These are phyloP conservation scores for Schoenoplectus triqueter DNA, from an alignment of 202 grass and related monocot species.

Conservation along the genomic window DNA sequence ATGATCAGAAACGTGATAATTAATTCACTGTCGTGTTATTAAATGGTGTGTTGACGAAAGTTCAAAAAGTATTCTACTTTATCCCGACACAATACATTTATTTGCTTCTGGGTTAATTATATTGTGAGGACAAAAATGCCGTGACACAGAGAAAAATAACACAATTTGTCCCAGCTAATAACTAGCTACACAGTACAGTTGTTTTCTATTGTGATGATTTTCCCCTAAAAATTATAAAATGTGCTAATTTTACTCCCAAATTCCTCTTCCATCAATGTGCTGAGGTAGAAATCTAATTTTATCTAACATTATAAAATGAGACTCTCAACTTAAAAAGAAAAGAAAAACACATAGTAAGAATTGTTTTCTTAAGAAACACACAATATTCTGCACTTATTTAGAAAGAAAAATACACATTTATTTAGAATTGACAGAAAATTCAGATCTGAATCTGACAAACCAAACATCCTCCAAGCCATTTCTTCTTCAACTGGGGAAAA, in stretches of 20 bases:
- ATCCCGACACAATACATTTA: background rate
- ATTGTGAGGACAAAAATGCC: background rate
- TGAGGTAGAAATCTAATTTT: background rate
- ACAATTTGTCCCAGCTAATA: background rate
- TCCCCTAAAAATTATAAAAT: background rate
- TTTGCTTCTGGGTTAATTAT: background rate
- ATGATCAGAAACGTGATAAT: background rate
- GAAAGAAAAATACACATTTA: background rate
- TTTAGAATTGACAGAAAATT: background rate
- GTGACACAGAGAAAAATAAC: background rate
- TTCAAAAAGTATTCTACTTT: background rate
- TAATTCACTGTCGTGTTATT: background rate
- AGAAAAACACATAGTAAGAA: no score
- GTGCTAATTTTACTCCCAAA: background rate
- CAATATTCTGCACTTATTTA: background rate
- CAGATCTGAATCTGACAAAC: conserved; percentile 36
- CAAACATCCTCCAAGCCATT: conserved; percentile 7
- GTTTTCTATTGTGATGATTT: no score
- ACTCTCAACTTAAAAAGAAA: background rate
- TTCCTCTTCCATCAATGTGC: background rate
- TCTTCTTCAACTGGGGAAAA: background rate
- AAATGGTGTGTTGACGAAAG: background rate
- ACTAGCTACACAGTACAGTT: no score
- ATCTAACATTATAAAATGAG: background rate
- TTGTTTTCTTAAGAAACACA: no score